Evolutionary conservation across 2,329 filamentous ascomycete genomes (phyloP), one percentile per base, ranked within the genome.

Genomic region (Diaporthe australafricana): DNA sequence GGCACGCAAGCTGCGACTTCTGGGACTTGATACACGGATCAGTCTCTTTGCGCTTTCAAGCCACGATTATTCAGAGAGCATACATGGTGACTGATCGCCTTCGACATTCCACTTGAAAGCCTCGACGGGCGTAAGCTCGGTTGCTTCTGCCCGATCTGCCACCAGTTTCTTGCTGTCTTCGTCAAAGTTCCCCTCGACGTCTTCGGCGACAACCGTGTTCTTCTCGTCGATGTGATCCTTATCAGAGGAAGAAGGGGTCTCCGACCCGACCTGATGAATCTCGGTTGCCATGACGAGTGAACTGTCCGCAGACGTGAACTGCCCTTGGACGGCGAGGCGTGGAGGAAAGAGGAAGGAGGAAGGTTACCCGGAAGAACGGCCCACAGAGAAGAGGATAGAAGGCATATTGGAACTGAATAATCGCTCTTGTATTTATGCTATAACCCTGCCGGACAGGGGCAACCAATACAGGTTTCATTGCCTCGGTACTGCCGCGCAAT

Each of bases 41-140:
- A 67, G n/a, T 38, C 47, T 47, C 6, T 25, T 5, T 3, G 22
- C 27, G 12, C 35, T 35, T 20, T 47, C 22, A 20, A 25, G 5
- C 1, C 11, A 5, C 4, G 20, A 8, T 62, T 35, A 63, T 38
- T 4, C 62, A 27, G 5, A 22, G 45, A 14, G 71, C 79, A 66
- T 71, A 82, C 80, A 81, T 27, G 80, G 80, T 22, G 80, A 82
- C 73, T 82, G 78, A 45, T 82, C 80, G 17, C 80, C 80, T 30
- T 81, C 78, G 16, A 82, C 80, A 70, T 78, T 80, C 80, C 80
- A 82, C 52, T 78, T 78, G 68, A 82, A 81, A 8, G 80, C 80
- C 70, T 82, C 80, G 1, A 76, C 77, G 2, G 80, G 79, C 1
- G 79, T 80, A 2, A 82, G 72, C 72, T 82, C 80, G 4, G 74